Base-by-base conservation (phyloP, 768 basidiomycete genomes). In the Leucocoprinus birnbaumii region DNA sequence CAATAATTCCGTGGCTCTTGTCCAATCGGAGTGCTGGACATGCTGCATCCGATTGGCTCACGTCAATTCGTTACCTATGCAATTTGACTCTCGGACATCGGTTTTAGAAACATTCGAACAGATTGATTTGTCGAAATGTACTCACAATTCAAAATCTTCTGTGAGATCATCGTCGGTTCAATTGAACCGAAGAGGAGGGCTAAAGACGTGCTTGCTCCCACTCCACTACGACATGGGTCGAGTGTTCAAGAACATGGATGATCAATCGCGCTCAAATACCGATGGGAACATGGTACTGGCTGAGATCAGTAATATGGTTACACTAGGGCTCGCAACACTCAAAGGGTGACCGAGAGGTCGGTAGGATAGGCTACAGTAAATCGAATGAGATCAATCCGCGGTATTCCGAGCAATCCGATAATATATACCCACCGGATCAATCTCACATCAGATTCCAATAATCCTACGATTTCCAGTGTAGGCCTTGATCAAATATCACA, bases 61-160 rank as follows among this genome's bases (percentile, higher is more conserved):
- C 22, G 51, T 44, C 51, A 52, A 51, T 2, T 31, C 42, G 18
- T 42, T 35, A 31, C 34, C 31, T 35, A 52, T 45, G n/a, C 16
- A 43, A 21, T 16, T 7, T 11, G 21, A 31, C 51, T 43, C 44
- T 42, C 43, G 34, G 21, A 31, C 51, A 52, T 43, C 41, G 41
- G 40, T 51, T 27, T 26, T 11, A 11, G 24, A 19, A 19, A 52
- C 10, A 6, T 21, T 16, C 11, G 6, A 31, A 14, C 31, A 19
- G 9, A 44, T 52, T 13, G n/a, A 52, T 52, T 52, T 44, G 51
- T 52, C 42, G 27, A 52, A 27, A 43, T 52, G 16, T 52, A 52
- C 51, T 31, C 51, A 52, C 27, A 41, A 24, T 44, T 21, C 42
- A 44, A 24, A 46, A 38, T 11, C n/a, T 11, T 2, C 26, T 31